Base-by-base conservation (phyloP, 1,284 basidiomycete species). In the Cutaneotrichosporon cyanovorans region DNA sequence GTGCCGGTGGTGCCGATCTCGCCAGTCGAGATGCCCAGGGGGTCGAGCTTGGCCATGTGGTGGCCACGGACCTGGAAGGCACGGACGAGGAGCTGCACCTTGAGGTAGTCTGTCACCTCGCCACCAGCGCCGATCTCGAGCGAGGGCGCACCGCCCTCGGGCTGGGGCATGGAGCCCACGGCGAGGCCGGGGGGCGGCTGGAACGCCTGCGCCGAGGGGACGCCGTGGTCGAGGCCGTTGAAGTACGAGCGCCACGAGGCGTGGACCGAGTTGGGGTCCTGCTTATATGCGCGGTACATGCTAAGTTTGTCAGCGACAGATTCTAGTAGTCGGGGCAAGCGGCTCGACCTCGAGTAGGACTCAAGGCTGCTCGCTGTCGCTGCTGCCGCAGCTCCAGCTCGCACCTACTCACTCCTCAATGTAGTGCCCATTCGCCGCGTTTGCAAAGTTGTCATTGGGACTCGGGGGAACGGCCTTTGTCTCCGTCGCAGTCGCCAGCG, bases 11-110 rank as follows among this genome's bases (percentile, higher is more conserved):
- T 80, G 42, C 95, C 80, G 12, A 7, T 7, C 67, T 97, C 92
- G 40, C 89, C 80, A 62, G 92, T 82, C 51, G 87, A 77, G 62
- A 98, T 92, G 37, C 89, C 89, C 22, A 99, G 81, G 31, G 93
- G 93, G 67, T 99, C 93, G 50, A 99, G 79, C 60, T 92, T 84
- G 46, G 93, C 95, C 58, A 93, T 80, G 67, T 95, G 89, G 70
- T 99, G 95, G 30, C 95, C 93, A 49, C 92, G 87, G 23, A 99
- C 93, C 82, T 98, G 93, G 75, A 95, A 98, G 7, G 95, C 93
- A 59, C 93, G 85, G 49, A 97, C 89, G 55, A 96, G 82, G 28
- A 96, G 79, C 85, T 96, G 92, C 19, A 90, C 83, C 79, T 96
- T 99, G 57, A 99, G 75, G 74, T 97, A 92, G 66, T 93, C 91